Evolutionary conservation across 306 rosid species (phyloP).

Genomic region (Glycine tomentella): DNA sequence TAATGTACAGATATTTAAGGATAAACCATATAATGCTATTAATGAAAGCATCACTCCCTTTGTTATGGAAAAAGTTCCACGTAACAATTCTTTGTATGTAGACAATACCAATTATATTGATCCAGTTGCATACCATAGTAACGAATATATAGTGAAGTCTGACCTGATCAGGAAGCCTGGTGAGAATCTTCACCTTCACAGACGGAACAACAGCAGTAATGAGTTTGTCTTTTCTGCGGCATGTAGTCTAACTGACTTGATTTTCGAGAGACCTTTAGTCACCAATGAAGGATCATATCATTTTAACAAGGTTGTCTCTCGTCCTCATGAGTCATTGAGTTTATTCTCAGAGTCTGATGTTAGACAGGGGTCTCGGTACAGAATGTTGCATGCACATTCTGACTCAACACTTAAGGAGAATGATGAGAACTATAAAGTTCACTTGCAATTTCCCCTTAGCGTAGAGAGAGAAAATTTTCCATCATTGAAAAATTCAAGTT

Average conservation of each 20-base stretch:
- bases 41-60: conserved; percentile 57
- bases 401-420: conserved; percentile 64
- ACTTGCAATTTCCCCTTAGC: conserved; percentile 40
- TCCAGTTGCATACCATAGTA: conserved; percentile 51
- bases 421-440: conserved; percentile 51
- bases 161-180: conserved; percentile 51
- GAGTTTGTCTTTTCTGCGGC: conserved; percentile 54
- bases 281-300: conserved; percentile 52
- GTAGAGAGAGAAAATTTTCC: conserved; percentile 50
- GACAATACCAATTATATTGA: conserved; percentile 64
- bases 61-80: conserved; percentile 55
- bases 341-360: no score
- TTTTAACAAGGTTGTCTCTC: conserved; percentile 53
- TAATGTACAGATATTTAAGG: conserved; percentile 46
- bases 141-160: conserved; percentile 51
- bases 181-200: conserved; percentile 52
- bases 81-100: conserved; percentile 53
- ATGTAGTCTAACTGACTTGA: conserved; percentile 51
- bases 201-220: conserved; percentile 53
- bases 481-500: conserved; percentile 51
- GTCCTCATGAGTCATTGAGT: conserved; percentile 48
- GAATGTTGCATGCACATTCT: conserved; percentile 61
- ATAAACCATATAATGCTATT: conserved; percentile 52
- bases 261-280: conserved; percentile 51
- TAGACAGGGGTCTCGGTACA: conserved; percentile 52